phyloP scores from a whole-genome alignment of 2,329 filamentous ascomycete genomes.

The Rhynchosporium secalis region DNA sequence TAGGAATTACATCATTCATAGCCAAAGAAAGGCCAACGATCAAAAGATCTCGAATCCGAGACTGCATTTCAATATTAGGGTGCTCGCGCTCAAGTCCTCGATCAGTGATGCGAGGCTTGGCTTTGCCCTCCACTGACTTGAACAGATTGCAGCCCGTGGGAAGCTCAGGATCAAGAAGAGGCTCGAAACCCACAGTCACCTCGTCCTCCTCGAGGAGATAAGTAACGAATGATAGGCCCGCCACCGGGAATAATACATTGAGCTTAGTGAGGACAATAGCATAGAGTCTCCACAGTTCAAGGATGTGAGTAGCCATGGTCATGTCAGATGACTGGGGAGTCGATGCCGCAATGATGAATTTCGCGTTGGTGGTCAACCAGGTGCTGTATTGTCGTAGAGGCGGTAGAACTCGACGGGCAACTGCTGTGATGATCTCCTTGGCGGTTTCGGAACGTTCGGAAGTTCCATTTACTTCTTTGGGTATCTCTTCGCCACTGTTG shows the following conservation, averaged over 20 bases:
- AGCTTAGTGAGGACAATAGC: conserved; percentile 61
- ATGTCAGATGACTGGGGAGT: conserved; percentile 47
- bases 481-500: conserved; percentile 43
- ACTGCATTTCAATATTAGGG: conserved; percentile 65
- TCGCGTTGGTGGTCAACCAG: conserved; percentile 61
- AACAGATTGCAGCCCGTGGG: conserved; percentile 54
- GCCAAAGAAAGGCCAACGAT: conserved; percentile 60
- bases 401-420: conserved; percentile 62
- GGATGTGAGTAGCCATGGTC: conserved; percentile 52
- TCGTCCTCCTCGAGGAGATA: conserved; percentile 71
- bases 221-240: conserved; percentile 53
- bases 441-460: conserved; percentile 30
- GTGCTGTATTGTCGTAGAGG: conserved; percentile 66
- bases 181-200: conserved; percentile 64
- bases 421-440: conserved; percentile 54
- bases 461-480: conserved; percentile 43
- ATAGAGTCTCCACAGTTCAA: conserved; percentile 65
- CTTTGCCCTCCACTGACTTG: conserved; percentile 39
- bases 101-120: conserved; percentile 52
- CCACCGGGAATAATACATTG: conserved; percentile 57
- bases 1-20: conserved; percentile 45
- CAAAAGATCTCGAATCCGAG: conserved; percentile 62
- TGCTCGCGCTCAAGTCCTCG: conserved; percentile 52
- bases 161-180: conserved; percentile 51
- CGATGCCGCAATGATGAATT: conserved; percentile 52